Evolutionary conservation across 2,329 filamentous ascomycete species (phyloP).

Genomic region (Aspergillus flavus): DNA sequence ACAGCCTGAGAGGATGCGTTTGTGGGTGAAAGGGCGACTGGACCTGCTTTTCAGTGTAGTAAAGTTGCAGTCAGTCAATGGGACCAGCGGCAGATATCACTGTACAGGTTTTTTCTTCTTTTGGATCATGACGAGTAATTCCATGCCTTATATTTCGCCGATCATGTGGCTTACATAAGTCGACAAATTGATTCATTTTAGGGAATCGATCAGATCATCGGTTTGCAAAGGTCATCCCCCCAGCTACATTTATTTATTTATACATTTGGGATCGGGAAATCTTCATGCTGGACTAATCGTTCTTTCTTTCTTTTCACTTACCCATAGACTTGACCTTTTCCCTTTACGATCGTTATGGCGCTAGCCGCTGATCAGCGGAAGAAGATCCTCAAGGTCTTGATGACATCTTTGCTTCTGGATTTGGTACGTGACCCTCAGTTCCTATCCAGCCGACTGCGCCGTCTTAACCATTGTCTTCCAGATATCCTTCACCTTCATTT

Average conservation of each 20-base stretch:
- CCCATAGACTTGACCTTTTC: too few relatives aligned
- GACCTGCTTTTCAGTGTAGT: neutral
- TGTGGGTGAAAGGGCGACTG: neutral
- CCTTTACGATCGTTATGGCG: slow-evolving; percentile 31
- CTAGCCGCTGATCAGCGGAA: slow-evolving; percentile 61
- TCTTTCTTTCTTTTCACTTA: neutral
- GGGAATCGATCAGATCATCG: too few relatives aligned
- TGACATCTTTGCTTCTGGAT: slow-evolving; percentile 86
- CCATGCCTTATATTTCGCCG: neutral
- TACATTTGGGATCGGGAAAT: neutral
- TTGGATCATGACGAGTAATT: neutral
- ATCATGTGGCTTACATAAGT: too few relatives aligned
- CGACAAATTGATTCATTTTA: too few relatives aligned
- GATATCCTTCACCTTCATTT: slow-evolving; percentile 98
- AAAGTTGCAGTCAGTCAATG: neutral
- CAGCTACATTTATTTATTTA: too few relatives aligned
- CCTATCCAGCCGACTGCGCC: neutral
- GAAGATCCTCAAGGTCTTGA: slow-evolving; percentile 82
- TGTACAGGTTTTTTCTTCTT: neutral
- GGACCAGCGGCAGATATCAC: neutral
- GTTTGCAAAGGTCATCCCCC: too few relatives aligned
- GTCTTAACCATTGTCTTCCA: slow-evolving; percentile 42
- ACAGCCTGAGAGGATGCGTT: neutral
- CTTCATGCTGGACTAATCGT: neutral
- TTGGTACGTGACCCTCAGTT: slow-evolving; percentile 61